phyloP scores from a whole-genome alignment of 208 protist species.

The Trypanosomatidae sp. region DNA sequence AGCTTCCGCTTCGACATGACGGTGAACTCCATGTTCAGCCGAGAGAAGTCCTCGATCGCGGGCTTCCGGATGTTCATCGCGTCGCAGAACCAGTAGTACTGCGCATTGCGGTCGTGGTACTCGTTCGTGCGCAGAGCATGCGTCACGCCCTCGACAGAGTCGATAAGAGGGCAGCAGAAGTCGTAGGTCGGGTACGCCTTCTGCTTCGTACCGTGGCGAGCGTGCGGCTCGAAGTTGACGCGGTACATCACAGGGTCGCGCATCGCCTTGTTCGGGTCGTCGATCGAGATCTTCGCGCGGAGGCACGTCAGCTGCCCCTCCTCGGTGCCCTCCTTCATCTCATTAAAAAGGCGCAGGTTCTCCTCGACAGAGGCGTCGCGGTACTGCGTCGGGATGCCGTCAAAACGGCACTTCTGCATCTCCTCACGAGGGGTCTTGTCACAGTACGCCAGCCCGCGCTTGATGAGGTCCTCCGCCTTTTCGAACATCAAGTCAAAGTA shows the following conservation, averaged over 20 bases:
- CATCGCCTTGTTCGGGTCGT: conserved; percentile 95
- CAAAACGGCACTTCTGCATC: conserved; percentile 93
- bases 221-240: conserved; percentile 92
- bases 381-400: conserved; percentile 89
- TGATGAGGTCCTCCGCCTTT: conserved; percentile 91
- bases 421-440: conserved; percentile 97
- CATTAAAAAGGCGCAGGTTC: conserved; percentile 95
- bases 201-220: conserved; percentile 90
- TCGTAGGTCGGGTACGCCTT: conserved; percentile 99
- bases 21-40: conserved; percentile 99
- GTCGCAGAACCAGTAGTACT: conserved; percentile 98
- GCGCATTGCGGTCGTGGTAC: conserved; percentile 98
- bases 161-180: conserved; percentile 99
- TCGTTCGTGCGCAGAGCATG: conserved; percentile 98
- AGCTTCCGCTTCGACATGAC: conserved; percentile 99
- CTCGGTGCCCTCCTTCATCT: conserved; percentile 92
- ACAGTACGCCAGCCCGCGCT: conserved; percentile 94
- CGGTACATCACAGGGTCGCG: conserved; percentile 98
- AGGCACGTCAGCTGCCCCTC: conserved; percentile 94
- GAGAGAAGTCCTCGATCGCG: conserved; percentile 95
- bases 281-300: conserved; percentile 97
- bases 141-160: conserved; percentile 98
- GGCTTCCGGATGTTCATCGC: conserved; percentile 88
- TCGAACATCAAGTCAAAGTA: conserved; percentile 95
- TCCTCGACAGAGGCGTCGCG: conserved; percentile 94